phyloP scores from a whole-genome alignment of 768 basidiomycete species.

The Tulasnella sp. region DNA sequence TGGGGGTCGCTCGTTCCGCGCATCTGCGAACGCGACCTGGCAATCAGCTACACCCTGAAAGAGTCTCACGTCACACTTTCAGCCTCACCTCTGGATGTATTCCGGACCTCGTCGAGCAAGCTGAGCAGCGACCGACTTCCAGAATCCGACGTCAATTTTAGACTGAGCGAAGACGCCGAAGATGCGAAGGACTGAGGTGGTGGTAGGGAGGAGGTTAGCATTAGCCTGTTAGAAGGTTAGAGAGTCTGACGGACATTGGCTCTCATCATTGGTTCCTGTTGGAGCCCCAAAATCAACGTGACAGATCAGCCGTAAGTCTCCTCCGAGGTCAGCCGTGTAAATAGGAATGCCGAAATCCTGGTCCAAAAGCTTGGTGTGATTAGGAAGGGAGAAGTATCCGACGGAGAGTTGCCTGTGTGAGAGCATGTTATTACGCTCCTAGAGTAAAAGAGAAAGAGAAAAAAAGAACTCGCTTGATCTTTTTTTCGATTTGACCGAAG shows the following conservation, averaged over 20 bases:
- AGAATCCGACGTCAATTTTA: too few relatives aligned
- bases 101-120: too few relatives aligned
- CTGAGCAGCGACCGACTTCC: too few relatives aligned
- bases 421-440: not conserved
- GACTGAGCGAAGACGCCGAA: too few relatives aligned
- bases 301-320: conserved; percentile 46
- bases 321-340: conserved; percentile 64
- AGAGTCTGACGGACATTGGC: conserved; percentile 21
- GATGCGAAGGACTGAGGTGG: too few relatives aligned
- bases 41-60: too few relatives aligned
- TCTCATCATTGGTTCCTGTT: not conserved
- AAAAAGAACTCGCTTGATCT: not conserved
- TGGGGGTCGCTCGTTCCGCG: too few relatives aligned
- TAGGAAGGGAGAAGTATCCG: conserved; percentile 64
- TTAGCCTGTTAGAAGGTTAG: too few relatives aligned
- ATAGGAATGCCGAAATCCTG: conserved; percentile 49
- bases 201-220: too few relatives aligned
- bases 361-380: conserved; percentile 57
- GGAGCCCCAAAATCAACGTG: conserved; percentile 25
- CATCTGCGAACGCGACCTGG: too few relatives aligned
- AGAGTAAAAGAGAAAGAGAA: not conserved
- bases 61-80: too few relatives aligned
- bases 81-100: conserved; percentile 54
- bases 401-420: conserved; percentile 57
- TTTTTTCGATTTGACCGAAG: not conserved